These are phyloP conservation scores for Nannizziopsis barbatae DNA, from an alignment of 2,329 filamentous ascomycete genomes.

Conservation along the genomic window DNA sequence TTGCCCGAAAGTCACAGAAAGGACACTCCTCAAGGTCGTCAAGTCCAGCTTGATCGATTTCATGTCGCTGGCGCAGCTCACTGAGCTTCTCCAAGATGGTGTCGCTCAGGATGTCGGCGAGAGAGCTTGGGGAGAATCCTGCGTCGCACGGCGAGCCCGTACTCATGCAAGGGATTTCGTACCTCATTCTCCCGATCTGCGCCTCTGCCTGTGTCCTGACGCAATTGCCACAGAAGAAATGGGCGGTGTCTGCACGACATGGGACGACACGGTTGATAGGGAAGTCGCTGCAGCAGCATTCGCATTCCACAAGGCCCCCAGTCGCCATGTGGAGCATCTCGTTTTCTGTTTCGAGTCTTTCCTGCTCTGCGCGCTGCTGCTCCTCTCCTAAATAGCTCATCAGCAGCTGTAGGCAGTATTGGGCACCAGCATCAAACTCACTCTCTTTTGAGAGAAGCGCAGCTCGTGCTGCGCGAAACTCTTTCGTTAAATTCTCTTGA, in stretches of 20 bases:
- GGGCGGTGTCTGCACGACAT: constrained; percentile 49
- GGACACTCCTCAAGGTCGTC: constrained; percentile 65
- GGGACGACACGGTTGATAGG: constrained; percentile 57
- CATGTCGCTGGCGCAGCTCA: constrained; percentile 58
- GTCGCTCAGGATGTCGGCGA: constrained; percentile 47
- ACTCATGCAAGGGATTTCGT: constrained; percentile 60
- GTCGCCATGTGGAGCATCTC: constrained; percentile 1
- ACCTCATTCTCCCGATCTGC: constrained; percentile 57
- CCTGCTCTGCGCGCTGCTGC: neutral
- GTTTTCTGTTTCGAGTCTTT: constrained; percentile 6
- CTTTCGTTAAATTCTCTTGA: constrained; percentile 18
- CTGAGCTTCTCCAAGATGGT: constrained; percentile 53
- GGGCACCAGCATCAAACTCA: neutral
- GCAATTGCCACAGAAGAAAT: constrained; percentile 62
- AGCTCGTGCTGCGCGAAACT: constrained; percentile 27
- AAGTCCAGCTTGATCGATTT: constrained; percentile 57
- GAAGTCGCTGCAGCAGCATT: constrained; percentile 59
- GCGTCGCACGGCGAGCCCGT: constrained; percentile 50
- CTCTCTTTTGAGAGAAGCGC: constrained; percentile 16
- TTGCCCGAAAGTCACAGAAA: constrained; percentile 70
- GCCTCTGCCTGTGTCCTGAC: constrained; percentile 54
- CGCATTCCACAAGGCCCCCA: constrained; percentile 48
- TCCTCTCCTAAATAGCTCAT: neutral
- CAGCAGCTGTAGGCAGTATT: neutral
- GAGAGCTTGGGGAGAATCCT: constrained; percentile 47